A percentile compares a stretch with the other conserved stretches of the same genome.
Evolutionary conservation across 2,329 filamentous ascomycete species (phyloP).

Genomic region (Alternaria brassicae): DNA sequence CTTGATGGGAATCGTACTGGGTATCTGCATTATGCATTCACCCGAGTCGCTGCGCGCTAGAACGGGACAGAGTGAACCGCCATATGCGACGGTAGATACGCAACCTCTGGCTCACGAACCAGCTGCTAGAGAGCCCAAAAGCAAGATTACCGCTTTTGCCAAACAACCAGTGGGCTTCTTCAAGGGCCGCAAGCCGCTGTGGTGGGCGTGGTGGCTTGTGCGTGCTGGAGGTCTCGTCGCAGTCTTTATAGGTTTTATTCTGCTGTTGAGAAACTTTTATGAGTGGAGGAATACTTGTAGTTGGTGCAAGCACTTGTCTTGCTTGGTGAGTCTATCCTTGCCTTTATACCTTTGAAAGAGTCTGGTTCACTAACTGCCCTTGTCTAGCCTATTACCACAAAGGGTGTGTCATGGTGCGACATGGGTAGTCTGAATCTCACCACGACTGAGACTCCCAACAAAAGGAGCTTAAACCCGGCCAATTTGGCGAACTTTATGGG

Average conservation of each 20-base stretch:
- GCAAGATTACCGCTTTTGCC: constrained; percentile 53
- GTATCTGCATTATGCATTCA: constrained; percentile 86
- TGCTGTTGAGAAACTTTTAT: constrained; percentile 93
- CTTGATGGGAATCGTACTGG: constrained; percentile 86
- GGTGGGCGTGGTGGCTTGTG: constrained; percentile 98
- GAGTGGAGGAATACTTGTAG: constrained; percentile 74
- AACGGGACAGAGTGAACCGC: constrained; percentile 71
- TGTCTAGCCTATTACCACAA: constrained; percentile 31
- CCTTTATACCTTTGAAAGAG: neutral
- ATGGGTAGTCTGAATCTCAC: constrained; percentile 39
- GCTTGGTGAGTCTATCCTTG: constrained; percentile 71
- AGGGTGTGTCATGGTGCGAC: constrained; percentile 47
- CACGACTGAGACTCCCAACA: constrained; percentile 16
- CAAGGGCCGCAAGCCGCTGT: constrained; percentile 87
- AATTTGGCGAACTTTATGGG: constrained; percentile 6
- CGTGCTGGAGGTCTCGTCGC: constrained; percentile 77
- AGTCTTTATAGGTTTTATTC: constrained; percentile 84
- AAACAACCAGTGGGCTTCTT: constrained; percentile 74
- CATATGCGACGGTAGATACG: constrained; percentile 70
- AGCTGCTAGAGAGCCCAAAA: constrained; percentile 6
- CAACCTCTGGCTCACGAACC: constrained; percentile 25
- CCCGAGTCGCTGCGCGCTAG: constrained; percentile 79
- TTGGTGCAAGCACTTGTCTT: constrained; percentile 97
- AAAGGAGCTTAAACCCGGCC: constrained; percentile 7
- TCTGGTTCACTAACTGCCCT: constrained; percentile 1